A percentile compares a stretch with the other conserved stretches of the same genome.
These are phyloP conservation scores for Schwanniomyces polymorphus DNA, from an alignment of 805 yeast species.

Conservation along the genomic window DNA sequence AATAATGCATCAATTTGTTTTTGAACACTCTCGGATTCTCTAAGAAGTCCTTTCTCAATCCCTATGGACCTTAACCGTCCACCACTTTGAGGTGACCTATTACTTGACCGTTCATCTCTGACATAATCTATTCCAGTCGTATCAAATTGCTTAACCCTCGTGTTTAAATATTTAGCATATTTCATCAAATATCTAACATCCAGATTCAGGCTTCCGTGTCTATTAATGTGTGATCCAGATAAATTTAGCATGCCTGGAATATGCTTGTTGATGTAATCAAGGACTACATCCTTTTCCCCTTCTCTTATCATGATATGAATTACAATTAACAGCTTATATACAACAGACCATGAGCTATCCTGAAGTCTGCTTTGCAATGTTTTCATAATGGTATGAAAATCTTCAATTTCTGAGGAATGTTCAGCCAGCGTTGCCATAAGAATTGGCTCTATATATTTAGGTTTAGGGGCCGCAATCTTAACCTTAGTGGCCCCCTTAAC, in stretches of 20 bases:
- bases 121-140: constrained; percentile 72
- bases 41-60: constrained; percentile 76
- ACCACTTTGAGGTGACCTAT: constrained; percentile 47
- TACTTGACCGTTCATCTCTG: constrained; percentile 57
- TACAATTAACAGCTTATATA: constrained; percentile 81
- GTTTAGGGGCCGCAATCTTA: constrained; percentile 94
- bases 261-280: constrained; percentile 54
- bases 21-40: constrained; percentile 85
- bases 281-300: constrained; percentile 77
- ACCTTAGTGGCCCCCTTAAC: constrained; percentile 60
- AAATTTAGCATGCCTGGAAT: constrained; percentile 51
- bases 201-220: constrained; percentile 32
- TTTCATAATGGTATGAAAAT: constrained; percentile 69
- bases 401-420: constrained; percentile 39
- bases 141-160: constrained; percentile 70
- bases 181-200: constrained; percentile 60
- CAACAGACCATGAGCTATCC: constrained; percentile 89
- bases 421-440: constrained; percentile 64
- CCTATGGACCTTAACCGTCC: constrained; percentile 64
- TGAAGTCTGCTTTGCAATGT: constrained; percentile 61
- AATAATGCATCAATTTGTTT: constrained; percentile 75
- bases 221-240: constrained; percentile 36
- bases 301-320: constrained; percentile 90
- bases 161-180: constrained; percentile 69
- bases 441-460: constrained; percentile 93